Conservation (phyloP, 2,329 filamentous ascomycete species). For the Camillea tinctor region DNA sequence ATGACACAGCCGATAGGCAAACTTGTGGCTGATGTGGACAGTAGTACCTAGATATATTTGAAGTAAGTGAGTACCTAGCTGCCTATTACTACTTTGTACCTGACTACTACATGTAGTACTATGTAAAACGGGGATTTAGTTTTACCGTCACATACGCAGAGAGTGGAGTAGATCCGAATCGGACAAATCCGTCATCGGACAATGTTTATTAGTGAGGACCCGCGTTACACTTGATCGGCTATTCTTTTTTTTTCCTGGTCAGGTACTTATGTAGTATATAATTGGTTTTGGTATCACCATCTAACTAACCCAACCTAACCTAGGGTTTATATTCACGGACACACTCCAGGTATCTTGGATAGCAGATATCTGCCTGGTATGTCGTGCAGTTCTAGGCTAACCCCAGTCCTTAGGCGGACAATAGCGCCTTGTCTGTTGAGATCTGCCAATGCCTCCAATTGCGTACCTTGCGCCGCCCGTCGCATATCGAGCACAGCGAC, state of each 20-base stretch:
- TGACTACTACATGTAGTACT: no score
- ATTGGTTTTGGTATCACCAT: background rate
- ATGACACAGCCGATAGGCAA: no score
- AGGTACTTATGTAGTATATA: no score
- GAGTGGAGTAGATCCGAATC: background rate
- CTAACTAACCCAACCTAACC: background rate
- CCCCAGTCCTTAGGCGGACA: conserved; percentile 27
- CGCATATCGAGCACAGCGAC: conserved; percentile 28
- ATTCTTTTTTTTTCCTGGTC: background rate
- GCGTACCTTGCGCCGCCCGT: conserved; percentile 10
- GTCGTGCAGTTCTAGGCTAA: conserved; percentile 30
- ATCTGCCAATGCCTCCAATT: conserved; percentile 8
- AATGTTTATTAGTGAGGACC: no score
- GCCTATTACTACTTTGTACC: no score
- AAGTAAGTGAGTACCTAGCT: no score
- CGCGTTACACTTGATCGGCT: background rate
- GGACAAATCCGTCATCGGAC: background rate
- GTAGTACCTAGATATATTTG: no score
- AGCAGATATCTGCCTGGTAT: conserved; percentile 13
- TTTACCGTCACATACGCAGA: background rate
- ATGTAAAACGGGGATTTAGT: background rate
- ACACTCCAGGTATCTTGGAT: background rate
- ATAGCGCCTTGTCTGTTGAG: conserved; percentile 21
- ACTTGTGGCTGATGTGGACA: no score
- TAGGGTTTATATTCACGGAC: background rate